Evolutionary conservation across 331 rosid genomes (phyloP).

Genomic region (Malus hybrid): DNA sequence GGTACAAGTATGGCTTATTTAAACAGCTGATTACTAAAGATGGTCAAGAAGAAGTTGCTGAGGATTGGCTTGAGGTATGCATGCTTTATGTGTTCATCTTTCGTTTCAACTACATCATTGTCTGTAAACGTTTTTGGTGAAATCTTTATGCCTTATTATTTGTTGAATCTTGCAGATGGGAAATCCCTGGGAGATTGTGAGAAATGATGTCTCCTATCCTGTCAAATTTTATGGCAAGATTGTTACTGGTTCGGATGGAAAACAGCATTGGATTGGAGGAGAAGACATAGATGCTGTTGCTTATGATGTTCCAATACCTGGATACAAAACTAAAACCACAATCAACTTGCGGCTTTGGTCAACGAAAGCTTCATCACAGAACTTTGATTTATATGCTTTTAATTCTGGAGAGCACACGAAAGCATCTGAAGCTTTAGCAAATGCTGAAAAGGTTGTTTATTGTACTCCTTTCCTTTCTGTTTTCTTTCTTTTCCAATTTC

Average conservation of each 20-base stretch:
- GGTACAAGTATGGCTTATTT: slow-evolving; percentile 92
- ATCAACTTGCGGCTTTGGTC: slow-evolving; percentile 94
- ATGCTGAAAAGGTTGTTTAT: slow-evolving; percentile 80
- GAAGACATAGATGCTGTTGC: slow-evolving; percentile 87
- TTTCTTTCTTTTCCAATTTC: not conserved
- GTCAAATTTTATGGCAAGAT: slow-evolving; percentile 73
- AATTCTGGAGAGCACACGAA: slow-evolving; percentile 83
- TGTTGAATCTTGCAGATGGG: slow-evolving; percentile 61
- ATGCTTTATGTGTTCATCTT: slow-evolving; percentile 11
- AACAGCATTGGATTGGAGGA: slow-evolving; percentile 84
- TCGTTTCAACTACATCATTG: not conserved
- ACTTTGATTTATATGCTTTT: slow-evolving; percentile 69
- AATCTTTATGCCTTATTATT: slow-evolving; percentile 8
- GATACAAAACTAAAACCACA: slow-evolving; percentile 85
- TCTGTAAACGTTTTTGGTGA: not conserved
- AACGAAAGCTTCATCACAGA: slow-evolving; percentile 69
- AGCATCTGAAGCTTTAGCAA: slow-evolving; percentile 61
- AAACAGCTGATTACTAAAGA: slow-evolving; percentile 82
- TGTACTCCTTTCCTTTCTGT: not conserved
- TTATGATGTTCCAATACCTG: slow-evolving; percentile 96
- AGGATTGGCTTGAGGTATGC: slow-evolving; percentile 95
- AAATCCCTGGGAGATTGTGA: slow-evolving; percentile 90
- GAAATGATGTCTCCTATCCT: slow-evolving; percentile 81
- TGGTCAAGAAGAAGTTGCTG: slow-evolving; percentile 96
- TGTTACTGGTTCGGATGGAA: slow-evolving; percentile 75